These are phyloP conservation scores for Coniosporium apollinis DNA, from an alignment of 495 filamentous ascomycete genomes.

Conservation along the genomic window DNA sequence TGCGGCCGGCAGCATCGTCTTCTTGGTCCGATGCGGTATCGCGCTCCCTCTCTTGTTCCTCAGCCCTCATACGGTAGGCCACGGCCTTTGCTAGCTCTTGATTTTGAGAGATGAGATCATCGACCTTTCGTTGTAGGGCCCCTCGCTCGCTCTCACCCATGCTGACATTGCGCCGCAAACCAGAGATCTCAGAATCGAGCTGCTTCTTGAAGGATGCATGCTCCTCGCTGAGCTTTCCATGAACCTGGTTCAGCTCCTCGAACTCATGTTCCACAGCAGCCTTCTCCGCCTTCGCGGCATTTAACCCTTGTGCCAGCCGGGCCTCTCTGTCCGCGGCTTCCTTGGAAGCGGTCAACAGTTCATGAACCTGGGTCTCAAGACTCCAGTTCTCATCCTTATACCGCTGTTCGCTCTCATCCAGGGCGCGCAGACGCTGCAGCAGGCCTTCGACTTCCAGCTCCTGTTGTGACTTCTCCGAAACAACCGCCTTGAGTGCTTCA, in stretches of 20 bases:
- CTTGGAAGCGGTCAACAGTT: constrained; percentile 48
- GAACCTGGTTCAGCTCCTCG: constrained; percentile 66
- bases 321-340: constrained; percentile 66
- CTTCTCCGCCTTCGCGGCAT: constrained; percentile 55
- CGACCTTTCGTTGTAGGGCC: constrained; percentile 60
- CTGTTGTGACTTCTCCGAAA: constrained; percentile 55
- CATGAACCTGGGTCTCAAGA: constrained; percentile 75
- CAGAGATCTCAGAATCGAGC: constrained; percentile 72
- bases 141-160: constrained; percentile 58
- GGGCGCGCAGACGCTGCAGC: constrained; percentile 53
- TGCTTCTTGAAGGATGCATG: constrained; percentile 57
- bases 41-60: constrained; percentile 35
- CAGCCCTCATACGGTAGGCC: constrained; percentile 49
- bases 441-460: constrained; percentile 70
- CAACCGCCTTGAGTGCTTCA: constrained; percentile 58
- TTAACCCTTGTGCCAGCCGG: constrained; percentile 55
- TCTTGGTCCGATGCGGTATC: constrained; percentile 45
- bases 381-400: constrained; percentile 99
- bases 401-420: constrained; percentile 85
- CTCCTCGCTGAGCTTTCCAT: constrained; percentile 68
- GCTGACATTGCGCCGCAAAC: constrained; percentile 55
- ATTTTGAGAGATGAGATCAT: constrained; percentile 75
- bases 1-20: constrained; percentile 45
- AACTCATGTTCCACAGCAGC: constrained; percentile 59
- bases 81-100: constrained; percentile 71